A percentile compares a stretch with the other conserved stretches of the same genome.
Conservation (phyloP, 768 basidiomycete species). For the Pilatotrama ljubarskyi region DNA sequence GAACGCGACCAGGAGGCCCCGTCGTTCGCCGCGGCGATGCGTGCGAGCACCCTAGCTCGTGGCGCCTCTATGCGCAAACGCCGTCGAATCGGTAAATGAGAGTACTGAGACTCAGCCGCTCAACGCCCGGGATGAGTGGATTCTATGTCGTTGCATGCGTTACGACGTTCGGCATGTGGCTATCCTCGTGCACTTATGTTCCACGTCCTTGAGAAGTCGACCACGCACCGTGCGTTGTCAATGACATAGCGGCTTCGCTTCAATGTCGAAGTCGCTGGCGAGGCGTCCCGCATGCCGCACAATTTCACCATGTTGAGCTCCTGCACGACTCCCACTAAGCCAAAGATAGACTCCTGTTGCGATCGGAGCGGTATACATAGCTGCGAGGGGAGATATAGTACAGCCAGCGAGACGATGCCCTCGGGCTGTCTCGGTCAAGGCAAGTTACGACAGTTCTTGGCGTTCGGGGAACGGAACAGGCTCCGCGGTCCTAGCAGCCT, state of each 20-base stretch:
- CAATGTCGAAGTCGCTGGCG: slow-evolving; percentile 13
- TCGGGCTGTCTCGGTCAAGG: background rate
- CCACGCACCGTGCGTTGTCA: slow-evolving; percentile 10
- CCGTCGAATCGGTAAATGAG: slow-evolving; percentile 14
- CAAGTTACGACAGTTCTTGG: slow-evolving; percentile 21
- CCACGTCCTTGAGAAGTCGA: slow-evolving; percentile 20
- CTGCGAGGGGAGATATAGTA: slow-evolving; percentile 2
- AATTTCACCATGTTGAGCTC: slow-evolving; percentile 4
- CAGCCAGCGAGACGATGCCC: background rate
- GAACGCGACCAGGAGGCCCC: slow-evolving; percentile 6
- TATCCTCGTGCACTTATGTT: slow-evolving; percentile 12
- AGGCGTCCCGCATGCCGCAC: slow-evolving; percentile 2
- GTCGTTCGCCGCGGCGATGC: slow-evolving; percentile 17
- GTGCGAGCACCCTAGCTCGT: slow-evolving; percentile 15
- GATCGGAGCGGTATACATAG: slow-evolving; percentile 8
- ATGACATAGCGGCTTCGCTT: slow-evolving; percentile 12
- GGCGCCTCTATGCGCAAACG: background rate
- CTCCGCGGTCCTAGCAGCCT: slow-evolving; percentile 52
- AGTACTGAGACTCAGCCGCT: slow-evolving; percentile 12
- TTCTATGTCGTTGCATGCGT: slow-evolving; percentile 14
- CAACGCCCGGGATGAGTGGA: slow-evolving; percentile 8
- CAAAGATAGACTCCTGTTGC: slow-evolving; percentile 13
- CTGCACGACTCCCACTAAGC: slow-evolving; percentile 3
- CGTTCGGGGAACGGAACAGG: slow-evolving; percentile 37
- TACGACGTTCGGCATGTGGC: slow-evolving; percentile 12